A percentile compares a stretch with the other conserved stretches of the same genome.
phyloP scores from a whole-genome alignment of 2,329 filamentous ascomycete genomes.

The Penicillium sp. region DNA sequence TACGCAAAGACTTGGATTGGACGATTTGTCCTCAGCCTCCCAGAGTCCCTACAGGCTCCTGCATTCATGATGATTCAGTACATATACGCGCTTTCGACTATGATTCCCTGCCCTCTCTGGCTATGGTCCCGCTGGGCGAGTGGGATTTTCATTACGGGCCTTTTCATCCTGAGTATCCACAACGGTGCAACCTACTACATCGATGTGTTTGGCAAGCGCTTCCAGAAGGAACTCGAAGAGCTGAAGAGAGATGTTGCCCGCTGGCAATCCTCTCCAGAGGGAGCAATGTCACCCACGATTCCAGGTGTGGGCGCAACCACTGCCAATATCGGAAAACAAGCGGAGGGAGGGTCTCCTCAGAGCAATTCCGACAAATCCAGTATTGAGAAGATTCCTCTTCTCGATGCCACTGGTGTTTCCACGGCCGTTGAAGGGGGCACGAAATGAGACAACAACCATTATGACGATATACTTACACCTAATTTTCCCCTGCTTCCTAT shows the following conservation, averaged over 20 bases:
- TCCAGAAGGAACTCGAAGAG: slow-evolving; percentile 93
- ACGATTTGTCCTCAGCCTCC: slow-evolving; percentile 78
- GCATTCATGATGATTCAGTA: slow-evolving; percentile 98
- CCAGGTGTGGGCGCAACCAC: slow-evolving; percentile 31
- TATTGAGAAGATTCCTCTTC: slow-evolving; percentile 43
- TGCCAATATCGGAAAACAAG: slow-evolving; percentile 23
- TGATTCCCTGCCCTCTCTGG: slow-evolving; percentile 94
- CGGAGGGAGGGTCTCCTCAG: slow-evolving; percentile 25
- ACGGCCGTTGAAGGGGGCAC: slow-evolving; percentile 29
- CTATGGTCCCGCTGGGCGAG: slow-evolving; percentile 87
- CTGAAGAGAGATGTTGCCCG: slow-evolving; percentile 87
- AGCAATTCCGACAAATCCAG: slow-evolving; percentile 31
- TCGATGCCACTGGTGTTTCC: slow-evolving; percentile 37
- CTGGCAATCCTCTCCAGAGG: slow-evolving; percentile 67
- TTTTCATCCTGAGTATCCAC: slow-evolving; percentile 96
- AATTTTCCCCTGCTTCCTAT: slow-evolving; percentile 7
- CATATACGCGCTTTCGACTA: slow-evolving; percentile 84
- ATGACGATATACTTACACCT: neutral
- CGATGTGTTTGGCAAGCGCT: slow-evolving; percentile 93
- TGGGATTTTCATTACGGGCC: slow-evolving; percentile 72
- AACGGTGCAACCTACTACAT: slow-evolving; percentile 98
- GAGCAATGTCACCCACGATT: slow-evolving; percentile 34
- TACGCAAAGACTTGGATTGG: slow-evolving; percentile 92
- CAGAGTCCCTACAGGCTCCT: slow-evolving; percentile 76
- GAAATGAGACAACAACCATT: neutral